Base-by-base conservation (phyloP, 2,329 filamentous ascomycete species). In the Pseudogymnoascus sp. region DNA sequence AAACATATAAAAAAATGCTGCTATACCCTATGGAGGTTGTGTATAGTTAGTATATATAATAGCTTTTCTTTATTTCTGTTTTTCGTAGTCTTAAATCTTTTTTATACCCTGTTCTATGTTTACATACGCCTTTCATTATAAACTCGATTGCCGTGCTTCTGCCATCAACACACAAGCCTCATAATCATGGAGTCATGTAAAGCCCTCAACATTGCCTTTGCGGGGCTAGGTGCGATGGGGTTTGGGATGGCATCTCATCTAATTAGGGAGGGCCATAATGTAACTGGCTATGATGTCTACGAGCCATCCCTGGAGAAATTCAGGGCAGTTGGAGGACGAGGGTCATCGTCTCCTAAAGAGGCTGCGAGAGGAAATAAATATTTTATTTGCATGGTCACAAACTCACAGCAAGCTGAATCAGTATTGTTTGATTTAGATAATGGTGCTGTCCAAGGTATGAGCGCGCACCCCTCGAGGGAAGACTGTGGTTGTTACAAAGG, bases 211-310 rank as follows among this genome's bases (percentile, higher is more conserved):
- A 61, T 89, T 60, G 81, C 84, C 65, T 90, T 90, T 74, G 85
- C 88, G 65, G 88, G 88, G 77, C 85, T 92, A 2, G 88, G 88
- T 62, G 88, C 88, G 74, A 91, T 91, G 88, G 88, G 88, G 70
- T 88, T 90, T 72, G 88, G 88, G 71, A 91, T 92, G 88, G 88
- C 88, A 65, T 88, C 83, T 63, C 81, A 90, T 70, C 81, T 92
- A 50, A 77, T 90, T 68, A 84, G 84, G 66, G 75, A 82, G 65
- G 86, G 86, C 62, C 89, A 87, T 72, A 64, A 76, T 26, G 87
- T 91, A 24, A 86, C 83, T 21, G 88, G 88, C 61, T 91, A 85
- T 71, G 88, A 92, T 69, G 82, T 90, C 40, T 90, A 83, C 75
- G 76, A 77, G 2, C 84, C 86, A 5, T 85, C 86, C 0, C 79